Evolutionary conservation across 78 protist genomes (phyloP), one percentile per base, ranked within the genome.

Genomic region (Dictyostelium firmibasis): DNA sequence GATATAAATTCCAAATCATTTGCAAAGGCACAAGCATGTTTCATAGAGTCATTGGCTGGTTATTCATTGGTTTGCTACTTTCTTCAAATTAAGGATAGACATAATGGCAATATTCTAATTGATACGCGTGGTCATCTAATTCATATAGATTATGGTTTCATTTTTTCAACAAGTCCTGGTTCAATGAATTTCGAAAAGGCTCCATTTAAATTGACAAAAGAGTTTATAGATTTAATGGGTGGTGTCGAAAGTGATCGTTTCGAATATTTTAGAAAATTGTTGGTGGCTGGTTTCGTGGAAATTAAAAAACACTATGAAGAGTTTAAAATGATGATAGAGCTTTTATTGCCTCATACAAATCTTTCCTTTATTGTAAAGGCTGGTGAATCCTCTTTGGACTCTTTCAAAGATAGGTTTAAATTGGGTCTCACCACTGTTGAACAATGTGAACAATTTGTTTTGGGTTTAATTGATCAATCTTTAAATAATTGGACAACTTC

Each of bases 1-100:
- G 95, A 88, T 16, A 16, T 10, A 9, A 35, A 33, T 7, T 3
- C 85, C 4, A 79, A 10, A 18, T 3, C 14, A 23, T 96, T 84
- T 82, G 20, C 53, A 13, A 1, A 23, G n/a, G 98, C 98, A 23
- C 97, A 92, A 29, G 35, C 91, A 11, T 88, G 96, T 84, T 97
- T 97, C 67, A 85, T 97, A 7, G 95, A 97, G 64, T 53, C 83
- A 23, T 29, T 94, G 44, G 98, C 99, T 1, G 98, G 95, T 20
- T 98, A 97, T 74, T 79, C 99, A 3, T 86, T 98, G 69, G 83
- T 96, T 18, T 94, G 91, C 25, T 98, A 95, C 91, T 70, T 98
- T 23, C 70, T 98, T 20, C 98, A 98, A 78, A 94, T 98, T 97
- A 98, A 98, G 43, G 99, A 98, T 79, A 47, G 96, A 69, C 98